These are phyloP conservation scores for Trifolium pratense DNA, from an alignment of 306 rosid genomes.

Conservation along the genomic window DNA sequence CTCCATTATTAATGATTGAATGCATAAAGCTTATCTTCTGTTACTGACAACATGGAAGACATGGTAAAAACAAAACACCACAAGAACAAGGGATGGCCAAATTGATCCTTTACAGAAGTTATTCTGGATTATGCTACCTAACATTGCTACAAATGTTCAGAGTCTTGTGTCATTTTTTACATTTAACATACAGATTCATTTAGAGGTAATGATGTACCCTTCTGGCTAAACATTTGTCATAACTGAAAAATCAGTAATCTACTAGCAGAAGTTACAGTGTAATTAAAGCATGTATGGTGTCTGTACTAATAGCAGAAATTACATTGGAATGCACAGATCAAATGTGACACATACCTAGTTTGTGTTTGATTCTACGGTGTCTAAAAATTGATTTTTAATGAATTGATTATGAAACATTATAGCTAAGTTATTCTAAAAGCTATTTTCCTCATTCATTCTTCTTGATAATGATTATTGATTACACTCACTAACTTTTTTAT, in stretches of 20 bases:
- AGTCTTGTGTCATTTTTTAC: constrained; percentile 52
- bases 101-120: constrained; percentile 60
- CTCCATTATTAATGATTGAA: constrained; percentile 74
- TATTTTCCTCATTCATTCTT: no score
- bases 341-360: not conserved
- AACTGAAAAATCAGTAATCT: not conserved
- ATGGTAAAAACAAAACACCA: constrained; percentile 60
- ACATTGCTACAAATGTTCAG: constrained; percentile 58
- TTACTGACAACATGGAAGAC: constrained; percentile 62
- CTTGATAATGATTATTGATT: no score
- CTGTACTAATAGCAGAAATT: not conserved
- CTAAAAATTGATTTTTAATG: not conserved
- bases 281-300: constrained; percentile 9
- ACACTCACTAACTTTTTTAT: no score
- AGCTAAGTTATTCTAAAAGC: no score
- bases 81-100: constrained; percentile 74
- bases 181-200: constrained; percentile 18
- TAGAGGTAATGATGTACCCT: constrained; percentile 15
- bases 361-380: not conserved
- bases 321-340: not conserved
- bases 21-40: constrained; percentile 74
- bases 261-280: constrained; percentile 25
- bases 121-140: constrained; percentile 77
- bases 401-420: no score
- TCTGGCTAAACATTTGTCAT: constrained; percentile 31